Conservation (phyloP, 306 rosid genomes). For the Pueraria montana region DNA sequence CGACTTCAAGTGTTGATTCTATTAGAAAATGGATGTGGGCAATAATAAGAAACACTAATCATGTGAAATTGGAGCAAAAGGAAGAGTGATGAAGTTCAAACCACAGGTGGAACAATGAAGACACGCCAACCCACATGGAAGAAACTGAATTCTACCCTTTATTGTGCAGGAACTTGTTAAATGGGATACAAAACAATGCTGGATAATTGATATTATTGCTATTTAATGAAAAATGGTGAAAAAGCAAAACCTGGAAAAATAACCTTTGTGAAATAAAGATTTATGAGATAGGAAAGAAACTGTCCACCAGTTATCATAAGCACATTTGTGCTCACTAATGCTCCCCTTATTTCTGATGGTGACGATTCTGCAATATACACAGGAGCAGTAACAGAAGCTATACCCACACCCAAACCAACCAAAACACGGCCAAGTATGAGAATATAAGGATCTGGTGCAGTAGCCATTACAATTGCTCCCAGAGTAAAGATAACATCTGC, state of each 20-base stretch:
- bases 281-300: slow-evolving; percentile 86
- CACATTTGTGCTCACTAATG: slow-evolving; percentile 82
- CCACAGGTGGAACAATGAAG: slow-evolving; percentile 9
- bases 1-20: background rate
- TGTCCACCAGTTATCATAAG: slow-evolving; percentile 95
- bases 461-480: slow-evolving; percentile 90
- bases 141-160: slow-evolving; percentile 7
- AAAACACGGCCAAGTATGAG: slow-evolving; percentile 86
- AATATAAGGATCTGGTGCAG: slow-evolving; percentile 85
- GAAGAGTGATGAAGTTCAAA: slow-evolving; percentile 7
- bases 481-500: slow-evolving; percentile 78
- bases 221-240: background rate
- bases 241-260: slow-evolving; percentile 20
- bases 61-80: slow-evolving; percentile 10
- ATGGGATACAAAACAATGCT: background rate
- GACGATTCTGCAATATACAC: slow-evolving; percentile 92
- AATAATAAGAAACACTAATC: background rate
- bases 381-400: slow-evolving; percentile 95
- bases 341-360: slow-evolving; percentile 95
- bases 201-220: background rate
- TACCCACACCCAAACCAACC: slow-evolving; percentile 85
- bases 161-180: slow-evolving; percentile 5
- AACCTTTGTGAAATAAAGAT: slow-evolving; percentile 67
- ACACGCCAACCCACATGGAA: background rate
- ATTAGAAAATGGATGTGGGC: background rate